These are phyloP conservation scores for Phalaenopsis aphrodite DNA, from an alignment of 106 monocot genomes.

Conservation along the genomic window DNA sequence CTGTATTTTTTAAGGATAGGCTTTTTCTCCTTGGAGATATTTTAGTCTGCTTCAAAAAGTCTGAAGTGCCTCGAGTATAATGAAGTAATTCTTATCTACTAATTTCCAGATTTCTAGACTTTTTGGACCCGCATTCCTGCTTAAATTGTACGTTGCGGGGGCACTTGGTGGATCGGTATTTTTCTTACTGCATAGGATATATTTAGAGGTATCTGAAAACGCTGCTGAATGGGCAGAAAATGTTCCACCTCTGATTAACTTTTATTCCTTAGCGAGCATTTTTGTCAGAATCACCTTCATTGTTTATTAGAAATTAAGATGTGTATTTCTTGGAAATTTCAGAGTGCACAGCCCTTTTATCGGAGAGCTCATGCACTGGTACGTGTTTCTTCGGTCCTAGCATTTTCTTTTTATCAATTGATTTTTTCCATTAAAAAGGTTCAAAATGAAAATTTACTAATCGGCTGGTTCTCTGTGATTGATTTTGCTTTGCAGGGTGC, in stretches of 20 bases:
- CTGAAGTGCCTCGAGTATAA: not conserved
- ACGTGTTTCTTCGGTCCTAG: slow-evolving; percentile 9
- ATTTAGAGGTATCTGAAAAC: slow-evolving; percentile 27
- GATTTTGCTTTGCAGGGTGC: slow-evolving; percentile 57
- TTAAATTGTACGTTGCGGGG: slow-evolving; percentile 79
- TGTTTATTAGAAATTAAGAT: not conserved
- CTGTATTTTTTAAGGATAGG: not conserved
- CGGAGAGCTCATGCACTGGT: slow-evolving; percentile 62
- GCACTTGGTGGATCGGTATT: slow-evolving; percentile 75
- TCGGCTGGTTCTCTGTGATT: not conserved
- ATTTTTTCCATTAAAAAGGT: not conserved
- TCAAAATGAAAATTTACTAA: not conserved
- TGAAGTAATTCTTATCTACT: slow-evolving; percentile 9
- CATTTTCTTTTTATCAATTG: not conserved
- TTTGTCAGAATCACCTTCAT: not conserved
- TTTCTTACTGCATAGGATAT: slow-evolving; percentile 49
- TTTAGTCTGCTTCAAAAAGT: not conserved
- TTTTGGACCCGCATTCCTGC: slow-evolving; percentile 76
- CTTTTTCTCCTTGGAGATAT: not conserved
- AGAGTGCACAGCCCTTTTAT: slow-evolving; percentile 37
- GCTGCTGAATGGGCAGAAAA: not conserved
- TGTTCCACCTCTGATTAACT: not conserved
- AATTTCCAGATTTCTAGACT: slow-evolving; percentile 49
- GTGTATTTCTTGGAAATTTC: slow-evolving; percentile 20
- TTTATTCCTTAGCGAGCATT: not conserved